phyloP scores from a whole-genome alignment of 495 filamentous ascomycete species.

The Cryomyces minteri region DNA sequence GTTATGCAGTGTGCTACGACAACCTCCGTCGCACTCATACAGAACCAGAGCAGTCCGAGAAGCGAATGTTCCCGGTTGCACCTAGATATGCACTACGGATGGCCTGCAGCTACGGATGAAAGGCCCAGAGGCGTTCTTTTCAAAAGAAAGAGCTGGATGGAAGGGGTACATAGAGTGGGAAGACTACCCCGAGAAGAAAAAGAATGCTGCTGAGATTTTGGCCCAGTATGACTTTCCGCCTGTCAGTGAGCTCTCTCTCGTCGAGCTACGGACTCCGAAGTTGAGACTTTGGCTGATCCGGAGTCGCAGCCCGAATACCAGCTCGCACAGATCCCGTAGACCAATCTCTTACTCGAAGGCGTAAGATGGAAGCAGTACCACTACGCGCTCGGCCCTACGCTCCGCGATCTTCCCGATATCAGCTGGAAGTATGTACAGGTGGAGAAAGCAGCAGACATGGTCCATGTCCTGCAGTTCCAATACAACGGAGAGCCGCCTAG shows the following conservation, averaged over 20 bases:
- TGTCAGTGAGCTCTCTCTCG: conserved; percentile 1
- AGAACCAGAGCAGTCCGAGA: too few relatives aligned
- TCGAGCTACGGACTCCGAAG: neutral
- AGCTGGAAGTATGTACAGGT: conserved; percentile 37
- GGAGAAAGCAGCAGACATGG: conserved; percentile 47
- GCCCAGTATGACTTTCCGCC: conserved; percentile 34
- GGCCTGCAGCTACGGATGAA: neutral
- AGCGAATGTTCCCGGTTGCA: too few relatives aligned
- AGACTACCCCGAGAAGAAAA: conserved; percentile 45
- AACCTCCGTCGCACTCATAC: too few relatives aligned
- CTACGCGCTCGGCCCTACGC: conserved; percentile 33
- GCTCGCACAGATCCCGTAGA: conserved; percentile 35
- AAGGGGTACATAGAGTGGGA: conserved; percentile 48
- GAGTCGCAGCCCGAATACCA: conserved; percentile 36
- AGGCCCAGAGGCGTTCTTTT: neutral
- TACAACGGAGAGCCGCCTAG: conserved; percentile 52
- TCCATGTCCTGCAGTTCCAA: conserved; percentile 49
- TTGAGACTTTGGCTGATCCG: neutral
- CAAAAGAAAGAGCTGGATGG: conserved; percentile 1
- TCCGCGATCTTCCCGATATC: conserved; percentile 29
- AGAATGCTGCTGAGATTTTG: conserved; percentile 34
- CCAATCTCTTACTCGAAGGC: conserved; percentile 43
- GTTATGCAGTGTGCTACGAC: too few relatives aligned
- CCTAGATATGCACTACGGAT: too few relatives aligned
- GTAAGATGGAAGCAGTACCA: conserved; percentile 50